These are phyloP conservation scores for Zelonia costaricensis DNA, from an alignment of 208 protist species.

Conservation along the genomic window DNA sequence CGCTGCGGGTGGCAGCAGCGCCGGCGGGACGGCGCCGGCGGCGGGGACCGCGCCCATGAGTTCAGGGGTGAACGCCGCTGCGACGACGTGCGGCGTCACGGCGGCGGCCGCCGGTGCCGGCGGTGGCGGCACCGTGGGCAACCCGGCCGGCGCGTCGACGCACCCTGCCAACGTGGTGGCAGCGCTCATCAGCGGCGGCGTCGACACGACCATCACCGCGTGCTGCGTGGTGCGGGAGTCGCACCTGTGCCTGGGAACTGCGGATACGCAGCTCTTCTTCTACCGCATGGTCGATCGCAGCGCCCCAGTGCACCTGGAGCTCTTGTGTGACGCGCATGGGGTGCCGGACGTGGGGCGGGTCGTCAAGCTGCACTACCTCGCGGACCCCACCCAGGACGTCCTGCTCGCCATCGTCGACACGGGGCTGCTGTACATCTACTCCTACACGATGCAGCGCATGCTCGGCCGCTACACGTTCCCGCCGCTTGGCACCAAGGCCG, in stretches of 20 bases:
- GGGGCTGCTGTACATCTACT: slow-evolving; percentile 72
- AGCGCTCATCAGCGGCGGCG: background rate
- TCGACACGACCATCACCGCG: slow-evolving; percentile 65
- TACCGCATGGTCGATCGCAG: slow-evolving; percentile 71
- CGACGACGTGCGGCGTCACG: background rate
- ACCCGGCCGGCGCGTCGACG: background rate
- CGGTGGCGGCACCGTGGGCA: background rate
- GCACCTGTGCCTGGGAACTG: slow-evolving; percentile 78
- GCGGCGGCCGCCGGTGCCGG: background rate
- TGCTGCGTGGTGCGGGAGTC: slow-evolving; percentile 83
- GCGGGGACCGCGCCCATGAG: too few species aligned
- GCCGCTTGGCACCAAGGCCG: background rate
- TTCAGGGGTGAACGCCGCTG: background rate
- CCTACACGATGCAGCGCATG: slow-evolving; percentile 50
- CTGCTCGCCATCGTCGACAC: slow-evolving; percentile 70
- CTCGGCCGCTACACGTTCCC: slow-evolving; percentile 37
- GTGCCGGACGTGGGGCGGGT: slow-evolving; percentile 62
- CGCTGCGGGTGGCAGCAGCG: too few species aligned
- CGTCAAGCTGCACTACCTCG: slow-evolving; percentile 66
- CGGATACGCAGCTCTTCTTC: slow-evolving; percentile 72
- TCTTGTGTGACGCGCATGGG: slow-evolving; percentile 34
- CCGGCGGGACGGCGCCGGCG: too few species aligned
- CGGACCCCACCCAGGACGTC: slow-evolving; percentile 73
- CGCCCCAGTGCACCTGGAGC: slow-evolving; percentile 52
- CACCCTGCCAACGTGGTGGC: background rate